Percentiles rank a stretch among this genome's conserved stretches.
Evolutionary conservation across 2,329 filamentous ascomycete genomes (phyloP).

Genomic region (Diplodia intermedia): DNA sequence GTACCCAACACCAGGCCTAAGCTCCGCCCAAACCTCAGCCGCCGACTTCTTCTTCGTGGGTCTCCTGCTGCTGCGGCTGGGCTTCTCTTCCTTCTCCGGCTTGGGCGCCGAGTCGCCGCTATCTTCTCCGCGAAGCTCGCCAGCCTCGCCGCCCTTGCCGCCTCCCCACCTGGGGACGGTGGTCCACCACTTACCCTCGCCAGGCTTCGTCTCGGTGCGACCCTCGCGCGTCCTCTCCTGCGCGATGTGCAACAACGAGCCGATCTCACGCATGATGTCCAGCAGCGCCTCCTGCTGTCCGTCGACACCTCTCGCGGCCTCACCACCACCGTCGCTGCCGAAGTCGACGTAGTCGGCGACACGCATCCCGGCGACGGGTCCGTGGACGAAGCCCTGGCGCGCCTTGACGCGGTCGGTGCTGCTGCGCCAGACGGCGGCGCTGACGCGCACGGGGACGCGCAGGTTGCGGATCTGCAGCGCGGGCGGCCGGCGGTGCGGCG

Average conservation of each 20-base stretch:
- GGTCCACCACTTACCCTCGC: constrained; percentile 68
- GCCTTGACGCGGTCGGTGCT: constrained; percentile 61
- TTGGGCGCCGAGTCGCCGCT: constrained; percentile 41
- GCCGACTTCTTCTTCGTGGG: constrained; percentile 52
- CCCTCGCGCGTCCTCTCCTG: constrained; percentile 67
- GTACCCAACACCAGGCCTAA: constrained; percentile 57
- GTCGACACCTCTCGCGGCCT: constrained; percentile 25
- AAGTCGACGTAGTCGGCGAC: constrained; percentile 63
- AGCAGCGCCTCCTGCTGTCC: constrained; percentile 49
- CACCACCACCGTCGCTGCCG: constrained; percentile 44
- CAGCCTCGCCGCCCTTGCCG: constrained; percentile 55
- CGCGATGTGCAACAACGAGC: constrained; percentile 63
- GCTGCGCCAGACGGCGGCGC: constrained; percentile 60
- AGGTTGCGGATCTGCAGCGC: constrained; percentile 58
- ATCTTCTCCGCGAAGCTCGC: constrained; percentile 40
- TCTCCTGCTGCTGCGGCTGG: constrained; percentile 36
- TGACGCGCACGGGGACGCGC: constrained; percentile 64
- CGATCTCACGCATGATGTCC: constrained; percentile 65
- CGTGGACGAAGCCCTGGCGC: constrained; percentile 63
- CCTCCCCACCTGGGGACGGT: constrained; percentile 64
- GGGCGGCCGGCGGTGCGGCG: constrained; percentile 55
- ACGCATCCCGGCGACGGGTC: constrained; percentile 63
- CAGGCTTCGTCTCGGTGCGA: constrained; percentile 55
- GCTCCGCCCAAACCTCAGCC: constrained; percentile 60
- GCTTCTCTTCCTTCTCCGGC: constrained; percentile 46